A percentile compares a stretch with the other conserved stretches of the same genome.
Conservation (phyloP, 495 filamentous ascomycete genomes). For the Aspergillus ostianus region DNA sequence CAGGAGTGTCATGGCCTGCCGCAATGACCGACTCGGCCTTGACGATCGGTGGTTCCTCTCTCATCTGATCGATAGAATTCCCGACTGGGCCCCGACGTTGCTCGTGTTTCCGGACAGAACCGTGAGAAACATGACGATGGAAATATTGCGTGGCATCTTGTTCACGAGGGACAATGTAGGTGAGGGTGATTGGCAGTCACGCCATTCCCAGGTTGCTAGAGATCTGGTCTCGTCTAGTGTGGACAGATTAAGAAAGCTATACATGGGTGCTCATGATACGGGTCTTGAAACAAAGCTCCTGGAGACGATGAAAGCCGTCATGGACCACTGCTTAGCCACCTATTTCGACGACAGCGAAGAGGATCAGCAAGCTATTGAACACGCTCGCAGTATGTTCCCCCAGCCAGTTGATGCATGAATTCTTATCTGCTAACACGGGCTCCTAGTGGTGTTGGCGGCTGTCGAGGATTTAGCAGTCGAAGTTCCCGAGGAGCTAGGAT, state of each 20-base stretch:
- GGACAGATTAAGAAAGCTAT: conserved; percentile 32
- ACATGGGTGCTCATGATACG: conserved; percentile 23
- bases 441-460: conserved; percentile 28
- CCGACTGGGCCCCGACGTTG: conserved; percentile 66
- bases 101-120: conserved; percentile 59
- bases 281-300: conserved; percentile 38
- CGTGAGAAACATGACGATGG: conserved; percentile 54
- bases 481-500: conserved; percentile 39
- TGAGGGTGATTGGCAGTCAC: conserved; percentile 24
- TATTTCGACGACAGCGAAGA: conserved; percentile 45
- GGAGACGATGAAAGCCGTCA: conserved; percentile 36
- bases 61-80: conserved; percentile 52
- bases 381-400: conserved; percentile 38
- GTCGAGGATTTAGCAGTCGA: conserved; percentile 39
- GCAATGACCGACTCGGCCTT: conserved; percentile 40
- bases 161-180: conserved; percentile 43
- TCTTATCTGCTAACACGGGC: conserved; percentile 10
- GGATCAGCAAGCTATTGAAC: conserved; percentile 32
- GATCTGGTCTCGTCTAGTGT: conserved; percentile 37
- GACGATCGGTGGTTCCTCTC: conserved; percentile 36
- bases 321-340: conserved; percentile 40
- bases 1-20: conserved; percentile 36
- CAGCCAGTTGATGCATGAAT: not conserved
- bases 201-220: conserved; percentile 28
- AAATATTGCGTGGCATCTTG: conserved; percentile 54